These are phyloP conservation scores for Claviceps purpurea DNA, from an alignment of 2,329 filamentous ascomycete species.

Conservation along the genomic window DNA sequence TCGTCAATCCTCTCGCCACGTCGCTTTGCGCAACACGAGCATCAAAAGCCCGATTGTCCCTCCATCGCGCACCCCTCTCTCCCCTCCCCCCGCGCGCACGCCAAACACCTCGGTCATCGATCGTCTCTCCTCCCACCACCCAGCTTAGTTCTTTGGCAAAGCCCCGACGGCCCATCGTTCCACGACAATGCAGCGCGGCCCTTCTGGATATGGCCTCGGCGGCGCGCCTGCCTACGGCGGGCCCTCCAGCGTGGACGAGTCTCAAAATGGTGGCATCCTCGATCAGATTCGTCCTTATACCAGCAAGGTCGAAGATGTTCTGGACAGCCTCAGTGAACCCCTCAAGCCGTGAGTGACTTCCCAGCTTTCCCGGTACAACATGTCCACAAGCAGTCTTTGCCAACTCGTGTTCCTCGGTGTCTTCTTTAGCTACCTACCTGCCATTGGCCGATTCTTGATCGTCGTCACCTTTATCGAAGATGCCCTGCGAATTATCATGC, in stretches of 20 bases:
- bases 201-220: conserved; percentile 72
- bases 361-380: neutral
- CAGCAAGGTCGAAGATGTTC: conserved; percentile 91
- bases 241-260: conserved; percentile 38
- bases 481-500: conserved; percentile 86
- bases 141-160: neutral
- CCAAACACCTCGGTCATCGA: neutral
- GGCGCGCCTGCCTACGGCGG: conserved; percentile 55
- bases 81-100: no score
- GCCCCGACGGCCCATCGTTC: neutral
- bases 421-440: conserved; percentile 67
- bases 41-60: no score
- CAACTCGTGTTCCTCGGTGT: conserved; percentile 7
- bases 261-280: conserved; percentile 47
- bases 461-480: conserved; percentile 98
- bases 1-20: no score
- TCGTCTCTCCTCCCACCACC: neutral
- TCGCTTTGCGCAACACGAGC: no score
- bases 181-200: conserved; percentile 37
- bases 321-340: conserved; percentile 80
- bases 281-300: conserved; percentile 89
- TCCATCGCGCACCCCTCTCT: no score
- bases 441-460: conserved; percentile 92
- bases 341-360: conserved; percentile 63
- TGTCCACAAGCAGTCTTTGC: conserved; percentile 3